Evolutionary conservation across 2,329 filamentous ascomycete species (phyloP), one percentile per base, ranked within the genome.

Genomic region (Cytospora piceicola): DNA sequence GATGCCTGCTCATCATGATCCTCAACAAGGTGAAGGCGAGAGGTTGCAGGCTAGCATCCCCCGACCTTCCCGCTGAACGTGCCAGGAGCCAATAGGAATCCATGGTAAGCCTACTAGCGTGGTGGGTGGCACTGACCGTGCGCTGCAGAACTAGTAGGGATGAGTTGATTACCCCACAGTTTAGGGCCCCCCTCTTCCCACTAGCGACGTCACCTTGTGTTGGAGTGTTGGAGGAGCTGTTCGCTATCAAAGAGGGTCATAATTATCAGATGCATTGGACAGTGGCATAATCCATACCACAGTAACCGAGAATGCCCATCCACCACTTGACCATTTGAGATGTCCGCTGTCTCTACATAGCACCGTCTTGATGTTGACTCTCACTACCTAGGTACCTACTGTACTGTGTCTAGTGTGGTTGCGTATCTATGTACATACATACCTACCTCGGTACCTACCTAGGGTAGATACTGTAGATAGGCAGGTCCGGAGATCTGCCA

Each of bases 61-160:
- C 42, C 42, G 42, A 3, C 20, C 20, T 7, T 46, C 42, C 39
- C 42, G 42, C n/a, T 46, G 14, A 46, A 9, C 11, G 3, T n/a
- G n/a, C 52, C 24, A 29, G n/a, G 6, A 5, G 29, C 60, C 60
- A 63, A 63, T 63, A 30, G 42, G 39, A 30, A 20, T 6, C 29
- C 9, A 39, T 51, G 53, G 29, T 11, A 20, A 36, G 53, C 46
- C 57, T 36, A n/a, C 42, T 52, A 55, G 52, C 24, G 22, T 55
- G 24, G 42, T 32, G 55, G 52, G 53, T 56, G 53, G 29, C 49
- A 57, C 56, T 30, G 60, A 49, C 60, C 53, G 53, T 57, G 60
- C 60, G 9, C 29, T 29, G 34, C 17, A 30, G 30, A 29, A 53
- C 60, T 57, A 63, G 52, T 53, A 63, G 60, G 60, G 60, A 42